Evolutionary conservation across 2,329 filamentous ascomycete genomes (phyloP).

Genomic region (Colletotrichum sp.): DNA sequence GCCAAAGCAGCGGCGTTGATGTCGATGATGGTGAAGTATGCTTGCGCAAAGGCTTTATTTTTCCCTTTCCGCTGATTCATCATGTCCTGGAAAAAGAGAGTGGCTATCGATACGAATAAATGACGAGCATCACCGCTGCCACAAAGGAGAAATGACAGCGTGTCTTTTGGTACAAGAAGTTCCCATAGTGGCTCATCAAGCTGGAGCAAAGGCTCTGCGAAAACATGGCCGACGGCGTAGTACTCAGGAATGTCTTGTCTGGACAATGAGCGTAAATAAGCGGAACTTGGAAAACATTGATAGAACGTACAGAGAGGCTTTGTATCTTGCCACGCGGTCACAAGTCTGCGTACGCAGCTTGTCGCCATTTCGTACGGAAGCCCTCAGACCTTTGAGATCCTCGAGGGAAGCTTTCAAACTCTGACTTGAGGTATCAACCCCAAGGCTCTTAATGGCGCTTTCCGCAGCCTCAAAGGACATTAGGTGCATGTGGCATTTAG

Average conservation of each 20-base stretch:
- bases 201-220: conserved; percentile 4
- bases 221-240: conserved; percentile 24
- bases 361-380: not conserved
- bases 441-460: not conserved
- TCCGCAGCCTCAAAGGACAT: conserved; percentile 10
- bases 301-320: conserved; percentile 13
- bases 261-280: not conserved
- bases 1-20: conserved; percentile 26
- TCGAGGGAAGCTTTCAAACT: not conserved
- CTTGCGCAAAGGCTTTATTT: not conserved
- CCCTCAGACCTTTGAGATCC: not conserved
- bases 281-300: not conserved
- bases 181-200: not conserved
- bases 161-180: not conserved
- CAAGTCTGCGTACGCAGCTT: not conserved
- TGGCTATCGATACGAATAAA: conserved; percentile 22
- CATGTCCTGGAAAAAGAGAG: not conserved
- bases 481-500: conserved; percentile 23
- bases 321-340: conserved; percentile 24
- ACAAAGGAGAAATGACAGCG: conserved; percentile 25
- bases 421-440: not conserved
- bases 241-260: conserved; percentile 18
- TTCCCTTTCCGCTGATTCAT: not conserved
- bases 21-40: conserved; percentile 27
- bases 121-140: conserved; percentile 28